Conservation (phyloP, 2,329 filamentous ascomycete genomes). For the Pestalotiopsis sp. region DNA sequence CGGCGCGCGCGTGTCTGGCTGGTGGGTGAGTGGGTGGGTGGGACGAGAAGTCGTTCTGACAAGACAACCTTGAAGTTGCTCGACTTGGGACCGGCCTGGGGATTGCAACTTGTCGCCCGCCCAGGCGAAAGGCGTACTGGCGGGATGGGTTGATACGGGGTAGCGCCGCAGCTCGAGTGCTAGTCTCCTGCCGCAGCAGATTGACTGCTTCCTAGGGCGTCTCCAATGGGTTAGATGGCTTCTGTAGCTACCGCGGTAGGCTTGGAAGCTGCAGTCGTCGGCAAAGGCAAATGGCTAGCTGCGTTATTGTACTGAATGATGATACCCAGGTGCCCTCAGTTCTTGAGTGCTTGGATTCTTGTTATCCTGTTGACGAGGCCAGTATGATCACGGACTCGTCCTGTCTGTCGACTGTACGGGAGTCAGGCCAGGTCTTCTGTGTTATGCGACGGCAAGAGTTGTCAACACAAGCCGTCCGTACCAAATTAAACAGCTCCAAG, state of each 20-base stretch:
- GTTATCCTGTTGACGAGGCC: too few species aligned
- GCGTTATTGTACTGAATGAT: too few species aligned
- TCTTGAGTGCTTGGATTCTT: too few species aligned
- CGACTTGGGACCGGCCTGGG: background rate
- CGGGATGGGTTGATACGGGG: conserved; percentile 3
- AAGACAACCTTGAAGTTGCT: background rate
- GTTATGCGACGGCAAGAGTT: too few species aligned
- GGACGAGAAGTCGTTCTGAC: background rate
- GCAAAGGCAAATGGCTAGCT: background rate
- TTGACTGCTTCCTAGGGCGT: background rate
- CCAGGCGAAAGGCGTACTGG: background rate
- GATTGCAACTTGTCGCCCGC: background rate
- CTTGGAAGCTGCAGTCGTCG: background rate
- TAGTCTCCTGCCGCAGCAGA: background rate
- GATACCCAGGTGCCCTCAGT: too few species aligned
- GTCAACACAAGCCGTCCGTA: too few species aligned
- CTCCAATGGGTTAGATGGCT: background rate
- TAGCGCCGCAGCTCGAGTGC: conserved; percentile 3
- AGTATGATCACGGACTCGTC: too few species aligned
- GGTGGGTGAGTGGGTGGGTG: background rate
- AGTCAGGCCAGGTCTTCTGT: too few species aligned
- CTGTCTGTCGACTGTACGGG: too few species aligned
- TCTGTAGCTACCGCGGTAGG: background rate
- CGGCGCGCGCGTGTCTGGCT: background rate
- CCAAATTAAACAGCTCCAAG: too few species aligned